Base-by-base conservation (phyloP, 2,329 filamentous ascomycete species). In the Colletotrichum sp. region DNA sequence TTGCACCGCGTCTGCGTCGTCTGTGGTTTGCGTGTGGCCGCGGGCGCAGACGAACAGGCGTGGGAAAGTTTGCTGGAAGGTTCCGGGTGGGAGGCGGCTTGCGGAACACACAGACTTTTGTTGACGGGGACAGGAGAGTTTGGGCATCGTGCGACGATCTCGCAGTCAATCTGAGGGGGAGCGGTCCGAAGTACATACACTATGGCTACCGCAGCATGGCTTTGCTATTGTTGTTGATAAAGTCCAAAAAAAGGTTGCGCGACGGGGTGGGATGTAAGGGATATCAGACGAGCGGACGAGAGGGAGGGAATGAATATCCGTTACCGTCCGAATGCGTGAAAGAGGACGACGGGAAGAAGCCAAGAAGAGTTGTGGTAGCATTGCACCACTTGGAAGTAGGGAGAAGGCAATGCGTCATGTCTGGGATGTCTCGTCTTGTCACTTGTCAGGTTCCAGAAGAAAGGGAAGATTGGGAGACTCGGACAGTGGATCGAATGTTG, bases 371-470 rank as follows among this genome's bases (percentile, higher is more conserved):
- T 52, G 44, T 52, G 44, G 44, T 52, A 21, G 44, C 44, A 52
- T 24, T 24, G 44, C 44, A 52, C 44, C n/a, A 52, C 10, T 52
- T 39, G 44, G 44, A 15, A 24, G 71, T 57, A 52, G 34, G 21
- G 18, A 28, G 32, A 34, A 34, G 26, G 63, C 34, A 34, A 39
- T 69, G 55, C 18, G 36, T 32, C 26, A 69, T 69, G 73, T 74
- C 70, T 74, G 21, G 64, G 71, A 52, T 74, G 59, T 65, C 59
- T 71, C 49, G 57, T 60, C 64, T 65, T 76, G 74, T 76, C 74
- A 76, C 71, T 76, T 74, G 70, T 60, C 28, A 76, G 30, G 74
- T 76, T 76, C 71, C 74, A 65, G 57, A 69, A 44, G 69, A 44
- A 65, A 63, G 59, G 44, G 24, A 67, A 67, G 30, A 21, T 63